Evolutionary conservation across 2,329 filamentous ascomycete genomes (phyloP).

Genomic region (Claviceps quebecensis): DNA sequence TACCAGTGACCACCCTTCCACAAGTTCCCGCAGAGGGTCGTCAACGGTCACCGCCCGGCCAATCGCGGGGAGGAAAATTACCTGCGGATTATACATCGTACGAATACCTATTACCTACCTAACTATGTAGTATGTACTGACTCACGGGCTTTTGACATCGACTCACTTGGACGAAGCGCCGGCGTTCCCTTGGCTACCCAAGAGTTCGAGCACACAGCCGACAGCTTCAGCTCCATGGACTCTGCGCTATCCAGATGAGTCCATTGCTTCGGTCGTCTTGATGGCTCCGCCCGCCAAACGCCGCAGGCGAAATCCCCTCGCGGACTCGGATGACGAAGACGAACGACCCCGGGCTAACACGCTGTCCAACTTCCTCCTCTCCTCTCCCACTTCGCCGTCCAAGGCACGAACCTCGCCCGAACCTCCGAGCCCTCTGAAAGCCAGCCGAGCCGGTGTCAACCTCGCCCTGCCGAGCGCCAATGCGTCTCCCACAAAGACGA

Average conservation of each 20-base stretch:
- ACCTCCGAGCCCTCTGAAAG: constrained; percentile 29
- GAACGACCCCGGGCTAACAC: constrained; percentile 30
- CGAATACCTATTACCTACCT: no score
- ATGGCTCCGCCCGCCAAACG: constrained; percentile 48
- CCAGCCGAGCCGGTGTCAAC: constrained; percentile 6
- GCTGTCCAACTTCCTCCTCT: constrained; percentile 37
- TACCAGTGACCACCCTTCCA: no score
- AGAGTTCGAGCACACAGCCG: neutral
- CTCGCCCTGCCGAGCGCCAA: constrained; percentile 3
- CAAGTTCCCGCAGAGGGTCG: no score
- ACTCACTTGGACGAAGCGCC: neutral
- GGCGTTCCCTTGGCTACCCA: neutral
- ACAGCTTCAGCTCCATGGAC: constrained; percentile 10
- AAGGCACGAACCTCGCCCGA: constrained; percentile 18
- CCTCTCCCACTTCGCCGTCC: constrained; percentile 32
- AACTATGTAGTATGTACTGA: neutral
- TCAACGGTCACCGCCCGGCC: no score
- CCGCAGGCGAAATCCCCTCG: constrained; percentile 41
- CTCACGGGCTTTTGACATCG: neutral
- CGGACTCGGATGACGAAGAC: constrained; percentile 36
- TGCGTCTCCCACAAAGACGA: constrained; percentile 12
- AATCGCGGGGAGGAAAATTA: no score
- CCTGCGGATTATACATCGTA: no score
- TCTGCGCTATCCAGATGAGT: constrained; percentile 14
- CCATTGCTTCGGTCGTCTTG: constrained; percentile 15